phyloP scores from a whole-genome alignment of 129 eudicot species.

The Daucus carota region DNA sequence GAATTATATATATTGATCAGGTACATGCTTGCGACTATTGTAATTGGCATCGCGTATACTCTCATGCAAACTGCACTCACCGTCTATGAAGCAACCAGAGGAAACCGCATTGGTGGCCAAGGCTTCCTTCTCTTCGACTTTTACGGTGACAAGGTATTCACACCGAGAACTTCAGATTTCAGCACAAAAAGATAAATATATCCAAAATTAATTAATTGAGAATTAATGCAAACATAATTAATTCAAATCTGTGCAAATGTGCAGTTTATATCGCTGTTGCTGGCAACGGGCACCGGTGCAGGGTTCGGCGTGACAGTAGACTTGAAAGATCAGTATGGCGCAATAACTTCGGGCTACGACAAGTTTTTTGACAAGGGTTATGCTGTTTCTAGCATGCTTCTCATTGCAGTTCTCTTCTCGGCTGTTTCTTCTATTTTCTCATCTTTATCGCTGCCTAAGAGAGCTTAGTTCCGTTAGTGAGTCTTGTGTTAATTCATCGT shows the following conservation, averaged over 20 bases:
- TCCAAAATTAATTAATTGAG: neutral
- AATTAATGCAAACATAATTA: no score
- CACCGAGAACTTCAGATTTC: neutral
- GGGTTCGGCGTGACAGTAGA: slow-evolving; percentile 24
- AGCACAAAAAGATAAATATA: no score
- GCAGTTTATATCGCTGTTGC: slow-evolving; percentile 24
- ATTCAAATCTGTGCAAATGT: neutral
- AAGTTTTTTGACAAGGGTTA: slow-evolving; percentile 4
- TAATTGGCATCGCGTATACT: slow-evolving; percentile 31
- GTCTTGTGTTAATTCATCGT: neutral
- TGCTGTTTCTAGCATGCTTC: slow-evolving; percentile 19
- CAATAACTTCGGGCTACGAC: neutral
- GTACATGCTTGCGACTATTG: slow-evolving; percentile 24
- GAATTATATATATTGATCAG: slow-evolving; percentile 1
- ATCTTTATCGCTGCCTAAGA: slow-evolving; percentile 6
- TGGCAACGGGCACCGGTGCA: slow-evolving; percentile 33
- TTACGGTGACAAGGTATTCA: slow-evolving; percentile 33
- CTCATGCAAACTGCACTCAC: slow-evolving; percentile 24
- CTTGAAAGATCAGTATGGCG: neutral
- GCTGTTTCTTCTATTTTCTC: slow-evolving; percentile 18
- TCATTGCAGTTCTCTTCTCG: slow-evolving; percentile 13
- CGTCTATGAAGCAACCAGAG: slow-evolving; percentile 17
- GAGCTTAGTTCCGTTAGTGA: neutral
- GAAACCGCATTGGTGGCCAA: slow-evolving; percentile 28
- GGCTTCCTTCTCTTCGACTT: slow-evolving; percentile 21